phyloP scores from a whole-genome alignment of 768 basidiomycete genomes.

The Trametes cubensis region DNA sequence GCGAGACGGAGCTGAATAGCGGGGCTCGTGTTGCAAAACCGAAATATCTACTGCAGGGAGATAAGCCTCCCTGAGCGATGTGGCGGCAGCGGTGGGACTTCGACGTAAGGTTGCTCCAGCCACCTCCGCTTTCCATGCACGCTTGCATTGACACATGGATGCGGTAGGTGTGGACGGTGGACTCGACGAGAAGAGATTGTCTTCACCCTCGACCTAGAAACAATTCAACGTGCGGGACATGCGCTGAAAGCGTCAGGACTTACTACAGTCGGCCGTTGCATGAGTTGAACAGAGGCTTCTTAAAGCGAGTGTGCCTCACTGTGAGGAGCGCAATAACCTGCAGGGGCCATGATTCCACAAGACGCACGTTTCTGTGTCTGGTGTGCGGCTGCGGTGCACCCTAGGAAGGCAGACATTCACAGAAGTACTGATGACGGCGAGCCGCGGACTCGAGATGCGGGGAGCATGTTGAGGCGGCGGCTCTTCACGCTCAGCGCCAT shows the following conservation, averaged over 20 bases:
- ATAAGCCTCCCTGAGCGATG: background rate
- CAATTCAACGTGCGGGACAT: background rate
- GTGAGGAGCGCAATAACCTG: too few relatives aligned
- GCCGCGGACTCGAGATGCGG: background rate
- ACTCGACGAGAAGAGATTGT: background rate
- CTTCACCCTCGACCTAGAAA: background rate
- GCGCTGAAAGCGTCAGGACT: too few relatives aligned
- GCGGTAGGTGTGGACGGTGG: background rate
- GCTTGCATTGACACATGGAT: background rate
- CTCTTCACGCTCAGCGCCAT: background rate
- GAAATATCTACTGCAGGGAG: background rate
- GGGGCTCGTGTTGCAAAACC: background rate
- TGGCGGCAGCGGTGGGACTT: conserved; percentile 8
- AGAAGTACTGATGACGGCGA: background rate
- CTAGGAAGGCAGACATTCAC: too few relatives aligned
- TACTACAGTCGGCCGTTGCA: too few relatives aligned
- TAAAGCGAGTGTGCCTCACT: too few relatives aligned
- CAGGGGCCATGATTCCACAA: conserved; percentile 9
- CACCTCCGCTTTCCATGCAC: conserved; percentile 1
- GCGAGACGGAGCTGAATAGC: conserved; percentile 1
- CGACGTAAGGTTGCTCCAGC: background rate
- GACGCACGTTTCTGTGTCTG: conserved; percentile 4
- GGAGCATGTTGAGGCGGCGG: background rate
- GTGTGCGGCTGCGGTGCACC: background rate
- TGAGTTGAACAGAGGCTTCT: too few relatives aligned